These are phyloP conservation scores for Sechiopsis laciniata DNA, from an alignment of 306 rosid genomes.

Conservation along the genomic window DNA sequence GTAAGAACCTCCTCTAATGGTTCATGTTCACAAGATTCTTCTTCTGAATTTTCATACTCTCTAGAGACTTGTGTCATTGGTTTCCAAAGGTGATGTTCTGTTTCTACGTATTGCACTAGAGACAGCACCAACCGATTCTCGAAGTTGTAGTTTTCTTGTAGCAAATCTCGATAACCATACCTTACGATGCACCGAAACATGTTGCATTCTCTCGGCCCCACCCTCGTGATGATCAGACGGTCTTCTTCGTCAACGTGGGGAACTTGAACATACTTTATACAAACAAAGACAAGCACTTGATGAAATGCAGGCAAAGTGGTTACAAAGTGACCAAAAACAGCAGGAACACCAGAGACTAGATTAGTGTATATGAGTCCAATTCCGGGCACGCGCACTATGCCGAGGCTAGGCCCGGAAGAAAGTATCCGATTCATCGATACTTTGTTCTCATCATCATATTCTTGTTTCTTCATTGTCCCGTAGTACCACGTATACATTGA, in stretches of 20 bases:
- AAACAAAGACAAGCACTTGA: conserved; percentile 22
- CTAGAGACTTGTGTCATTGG: too few relatives aligned
- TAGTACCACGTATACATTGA: conserved; percentile 62
- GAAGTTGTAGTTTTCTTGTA: conserved; percentile 49
- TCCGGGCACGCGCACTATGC: conserved; percentile 62
- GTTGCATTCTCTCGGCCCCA: conserved; percentile 56
- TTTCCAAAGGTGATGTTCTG: conserved; percentile 25
- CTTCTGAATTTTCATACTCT: conserved; percentile 23
- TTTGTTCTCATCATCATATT: conserved; percentile 63
- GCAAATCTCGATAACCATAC: conserved; percentile 72
- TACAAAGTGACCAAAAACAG: background rate
- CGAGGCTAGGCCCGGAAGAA: conserved; percentile 48
- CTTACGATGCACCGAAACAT: conserved; percentile 66
- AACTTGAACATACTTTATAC: too few relatives aligned
- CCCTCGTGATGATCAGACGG: conserved; percentile 47
- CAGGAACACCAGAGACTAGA: conserved; percentile 45
- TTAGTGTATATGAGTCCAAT: conserved; percentile 52
- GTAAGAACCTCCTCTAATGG: conserved; percentile 25
- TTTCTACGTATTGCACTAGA: too few relatives aligned
- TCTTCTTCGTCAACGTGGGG: conserved; percentile 38
- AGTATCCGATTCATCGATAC: conserved; percentile 47
- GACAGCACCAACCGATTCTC: conserved; percentile 27
- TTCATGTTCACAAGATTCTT: conserved; percentile 12
- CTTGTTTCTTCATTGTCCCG: conserved; percentile 59
- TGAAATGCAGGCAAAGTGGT: conserved; percentile 69